Evolutionary conservation across 2,329 filamentous ascomycete species (phyloP).

Genomic region (Aspergillus sp.): DNA sequence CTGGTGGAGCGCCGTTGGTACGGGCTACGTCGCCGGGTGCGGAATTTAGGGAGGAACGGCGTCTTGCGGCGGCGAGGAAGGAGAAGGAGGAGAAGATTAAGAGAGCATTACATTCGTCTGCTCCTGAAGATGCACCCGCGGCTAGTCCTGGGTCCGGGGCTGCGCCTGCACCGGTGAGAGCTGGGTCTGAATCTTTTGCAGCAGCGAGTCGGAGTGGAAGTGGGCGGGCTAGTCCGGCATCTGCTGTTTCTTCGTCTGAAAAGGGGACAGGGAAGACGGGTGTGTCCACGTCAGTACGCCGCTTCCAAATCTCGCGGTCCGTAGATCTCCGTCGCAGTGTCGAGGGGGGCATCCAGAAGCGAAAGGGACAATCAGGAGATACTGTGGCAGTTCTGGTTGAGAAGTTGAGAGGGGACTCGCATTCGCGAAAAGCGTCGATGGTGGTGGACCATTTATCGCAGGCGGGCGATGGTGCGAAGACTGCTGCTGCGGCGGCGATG

Average conservation of each 20-base stretch:
- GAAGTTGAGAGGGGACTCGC: conserved; percentile 27
- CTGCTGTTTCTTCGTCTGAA: background rate
- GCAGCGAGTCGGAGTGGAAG: background rate
- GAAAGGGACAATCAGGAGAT: conserved; percentile 18
- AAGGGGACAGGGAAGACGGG: background rate
- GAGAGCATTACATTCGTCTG: conserved; percentile 17
- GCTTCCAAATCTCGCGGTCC: conserved; percentile 35
- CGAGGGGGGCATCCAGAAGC: conserved; percentile 31
- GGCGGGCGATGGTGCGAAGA: conserved; percentile 6
- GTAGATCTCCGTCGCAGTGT: conserved; percentile 19
- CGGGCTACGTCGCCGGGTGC: conserved; percentile 38
- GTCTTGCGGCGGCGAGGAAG: conserved; percentile 20
- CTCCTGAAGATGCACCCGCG: background rate
- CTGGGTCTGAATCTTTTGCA: too few species aligned
- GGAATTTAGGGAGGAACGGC: conserved; percentile 31
- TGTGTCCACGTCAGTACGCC: conserved; percentile 21
- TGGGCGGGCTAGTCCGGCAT: conserved; percentile 7
- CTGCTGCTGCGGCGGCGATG: conserved; percentile 8
- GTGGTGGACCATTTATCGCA: conserved; percentile 18
- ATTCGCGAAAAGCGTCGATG: conserved; percentile 28
- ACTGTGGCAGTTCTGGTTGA: conserved; percentile 35
- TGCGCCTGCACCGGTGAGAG: too few species aligned
- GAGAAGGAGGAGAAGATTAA: conserved; percentile 25
- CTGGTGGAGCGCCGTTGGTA: conserved; percentile 31
- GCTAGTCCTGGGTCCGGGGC: background rate